phyloP scores from a whole-genome alignment of 176 grass and related monocot species.

The Carex scoparia region DNA sequence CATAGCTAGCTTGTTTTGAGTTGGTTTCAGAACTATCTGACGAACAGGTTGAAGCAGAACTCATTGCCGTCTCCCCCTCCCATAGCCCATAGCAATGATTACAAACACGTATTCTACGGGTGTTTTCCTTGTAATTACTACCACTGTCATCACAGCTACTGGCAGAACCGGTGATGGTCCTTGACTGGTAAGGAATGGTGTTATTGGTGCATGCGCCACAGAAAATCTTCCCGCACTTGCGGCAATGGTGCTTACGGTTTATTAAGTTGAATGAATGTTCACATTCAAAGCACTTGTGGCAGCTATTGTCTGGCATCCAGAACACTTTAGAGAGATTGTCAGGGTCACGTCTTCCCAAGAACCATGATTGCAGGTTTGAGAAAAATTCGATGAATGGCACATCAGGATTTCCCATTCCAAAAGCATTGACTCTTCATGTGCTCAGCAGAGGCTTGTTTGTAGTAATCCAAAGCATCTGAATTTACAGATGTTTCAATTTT shows the following conservation, averaged over 20 bases:
- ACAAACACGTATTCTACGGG: slow-evolving; percentile 66
- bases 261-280: slow-evolving; percentile 75
- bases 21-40: background rate
- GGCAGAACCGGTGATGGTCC: slow-evolving; percentile 11
- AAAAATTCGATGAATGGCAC: background rate
- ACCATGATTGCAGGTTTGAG: slow-evolving; percentile 58
- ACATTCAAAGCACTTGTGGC: slow-evolving; percentile 79
- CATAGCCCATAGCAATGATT: slow-evolving; percentile 80
- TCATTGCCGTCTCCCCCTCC: slow-evolving; percentile 49
- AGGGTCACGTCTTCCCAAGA: slow-evolving; percentile 46
- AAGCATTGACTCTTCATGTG: background rate
- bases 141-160: slow-evolving; percentile 12
- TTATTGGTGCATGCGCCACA: slow-evolving; percentile 83
- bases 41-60: background rate
- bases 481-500: background rate
- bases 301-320: slow-evolving; percentile 97
- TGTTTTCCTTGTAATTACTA: slow-evolving; percentile 40
- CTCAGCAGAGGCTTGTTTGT: background rate
- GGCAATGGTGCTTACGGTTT: slow-evolving; percentile 92
- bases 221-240: slow-evolving; percentile 85
- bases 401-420: slow-evolving; percentile 12
- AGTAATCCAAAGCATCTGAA: background rate
- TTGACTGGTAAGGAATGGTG: slow-evolving; percentile 40
- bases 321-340: slow-evolving; percentile 85
- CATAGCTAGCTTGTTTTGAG: background rate